These are phyloP conservation scores for Daldinia caldariorum DNA, from an alignment of 495 filamentous ascomycete genomes.

Conservation along the genomic window DNA sequence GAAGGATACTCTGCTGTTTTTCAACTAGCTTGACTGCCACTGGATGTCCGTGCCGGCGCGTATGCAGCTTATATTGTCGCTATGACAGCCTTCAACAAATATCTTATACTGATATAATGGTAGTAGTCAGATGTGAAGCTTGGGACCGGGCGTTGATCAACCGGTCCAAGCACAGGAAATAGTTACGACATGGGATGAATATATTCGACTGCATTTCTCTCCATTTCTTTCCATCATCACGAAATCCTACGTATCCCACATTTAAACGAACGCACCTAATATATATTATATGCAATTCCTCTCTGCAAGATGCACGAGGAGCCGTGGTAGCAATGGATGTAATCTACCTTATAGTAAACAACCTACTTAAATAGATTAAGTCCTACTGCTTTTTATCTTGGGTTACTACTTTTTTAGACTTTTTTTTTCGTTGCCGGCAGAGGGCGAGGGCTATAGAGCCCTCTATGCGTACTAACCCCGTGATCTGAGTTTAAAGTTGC, in stretches of 20 bases:
- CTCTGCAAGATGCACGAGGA: constrained; percentile 21
- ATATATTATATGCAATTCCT: constrained; percentile 13
- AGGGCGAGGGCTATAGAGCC: constrained; percentile 13
- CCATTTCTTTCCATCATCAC: not conserved
- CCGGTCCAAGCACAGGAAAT: constrained; percentile 20
- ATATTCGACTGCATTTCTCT: not conserved
- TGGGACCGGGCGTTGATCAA: constrained; percentile 5
- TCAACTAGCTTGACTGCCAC: constrained; percentile 17
- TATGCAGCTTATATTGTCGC: constrained; percentile 44
- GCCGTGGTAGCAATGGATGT: constrained; percentile 2
- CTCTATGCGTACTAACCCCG: constrained; percentile 20
- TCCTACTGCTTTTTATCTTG: constrained; percentile 7
- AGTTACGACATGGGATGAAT: not conserved
- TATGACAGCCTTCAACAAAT: constrained; percentile 30
- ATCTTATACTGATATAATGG: constrained; percentile 6
- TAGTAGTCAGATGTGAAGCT: constrained; percentile 21
- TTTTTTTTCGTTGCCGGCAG: constrained; percentile 15
- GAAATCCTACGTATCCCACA: not conserved
- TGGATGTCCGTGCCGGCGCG: constrained; percentile 17
- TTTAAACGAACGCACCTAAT: constrained; percentile 8
- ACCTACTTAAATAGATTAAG: constrained; percentile 9
- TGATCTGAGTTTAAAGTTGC: not conserved
- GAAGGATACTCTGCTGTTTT: constrained; percentile 17
- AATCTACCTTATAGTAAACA: constrained; percentile 14
- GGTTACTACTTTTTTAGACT: not conserved